Evolutionary conservation across 345 rosid species (phyloP).

Genomic region (Populus simonii): DNA sequence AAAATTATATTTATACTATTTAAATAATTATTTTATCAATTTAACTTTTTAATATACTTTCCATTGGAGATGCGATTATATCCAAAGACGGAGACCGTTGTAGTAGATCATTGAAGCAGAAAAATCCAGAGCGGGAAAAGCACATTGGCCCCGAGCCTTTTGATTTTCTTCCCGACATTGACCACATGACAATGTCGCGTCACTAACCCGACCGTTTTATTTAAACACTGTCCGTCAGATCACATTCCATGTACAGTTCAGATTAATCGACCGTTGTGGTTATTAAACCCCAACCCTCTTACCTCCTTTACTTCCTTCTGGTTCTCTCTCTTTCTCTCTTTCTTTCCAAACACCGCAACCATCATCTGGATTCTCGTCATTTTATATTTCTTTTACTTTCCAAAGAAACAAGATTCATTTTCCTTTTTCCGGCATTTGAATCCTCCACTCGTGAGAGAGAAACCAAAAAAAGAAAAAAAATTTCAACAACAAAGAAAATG

Average conservation of each 20-base stretch:
- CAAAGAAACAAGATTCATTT: background rate
- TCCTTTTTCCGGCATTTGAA: background rate
- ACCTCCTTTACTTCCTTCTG: background rate
- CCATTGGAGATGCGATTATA: no score
- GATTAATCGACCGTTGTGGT: constrained; percentile 50
- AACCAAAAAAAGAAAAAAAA: background rate
- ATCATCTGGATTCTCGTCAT: constrained; percentile 3
- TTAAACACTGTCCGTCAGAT: constrained; percentile 30
- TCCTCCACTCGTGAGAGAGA: background rate
- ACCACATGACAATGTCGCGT: constrained; percentile 6
- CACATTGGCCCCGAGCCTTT: background rate
- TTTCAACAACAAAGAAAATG: constrained; percentile 15
- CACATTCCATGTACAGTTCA: constrained; percentile 28
- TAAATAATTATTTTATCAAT: no score
- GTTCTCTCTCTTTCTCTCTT: background rate
- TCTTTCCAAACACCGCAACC: background rate
- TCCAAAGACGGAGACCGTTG: no score
- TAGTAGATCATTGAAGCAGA: background rate
- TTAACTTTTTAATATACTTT: no score
- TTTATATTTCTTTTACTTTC: background rate
- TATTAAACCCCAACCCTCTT: background rate
- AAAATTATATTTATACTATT: no score
- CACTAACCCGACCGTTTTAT: constrained; percentile 42
- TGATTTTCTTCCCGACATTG: constrained; percentile 6
- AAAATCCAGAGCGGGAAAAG: background rate